Percentiles rank a stretch among this genome's conserved stretches.
These are phyloP conservation scores for Pichia sp. DNA, from an alignment of 1,139 yeast species.

Conservation along the genomic window DNA sequence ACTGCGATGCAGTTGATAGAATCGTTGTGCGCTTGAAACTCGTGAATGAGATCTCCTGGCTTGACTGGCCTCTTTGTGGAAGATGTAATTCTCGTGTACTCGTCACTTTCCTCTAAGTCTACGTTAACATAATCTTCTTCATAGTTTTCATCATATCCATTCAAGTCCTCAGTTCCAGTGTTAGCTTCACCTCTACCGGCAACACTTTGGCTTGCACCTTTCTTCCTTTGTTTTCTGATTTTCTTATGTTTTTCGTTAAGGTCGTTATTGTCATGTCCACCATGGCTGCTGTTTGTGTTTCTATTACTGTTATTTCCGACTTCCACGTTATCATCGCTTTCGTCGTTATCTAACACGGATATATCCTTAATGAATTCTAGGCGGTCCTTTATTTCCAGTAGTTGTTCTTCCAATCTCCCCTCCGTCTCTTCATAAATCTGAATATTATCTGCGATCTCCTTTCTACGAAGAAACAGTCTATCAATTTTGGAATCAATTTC, in stretches of 20 bases:
- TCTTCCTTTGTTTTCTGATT: neutral
- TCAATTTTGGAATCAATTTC: slow-evolving; percentile 55
- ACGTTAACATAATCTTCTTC: slow-evolving; percentile 9
- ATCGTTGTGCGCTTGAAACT: slow-evolving; percentile 48
- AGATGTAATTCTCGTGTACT: slow-evolving; percentile 9
- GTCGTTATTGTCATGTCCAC: slow-evolving; percentile 4
- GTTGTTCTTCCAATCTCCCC: slow-evolving; percentile 40
- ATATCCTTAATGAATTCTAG: slow-evolving; percentile 28
- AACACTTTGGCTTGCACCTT: neutral
- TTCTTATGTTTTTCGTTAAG: slow-evolving; percentile 1
- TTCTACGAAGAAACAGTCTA: slow-evolving; percentile 42
- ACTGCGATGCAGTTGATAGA: slow-evolving; percentile 51
- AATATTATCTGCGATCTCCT: slow-evolving; percentile 47
- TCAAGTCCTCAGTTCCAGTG: neutral
- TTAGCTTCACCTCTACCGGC: neutral
- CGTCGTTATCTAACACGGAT: slow-evolving; percentile 14
- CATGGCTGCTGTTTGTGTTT: slow-evolving; percentile 12
- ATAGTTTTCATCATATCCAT: slow-evolving; percentile 1
- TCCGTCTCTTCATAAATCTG: slow-evolving; percentile 56
- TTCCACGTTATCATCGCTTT: slow-evolving; percentile 9
- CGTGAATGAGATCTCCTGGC: slow-evolving; percentile 47
- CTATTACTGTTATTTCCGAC: neutral
- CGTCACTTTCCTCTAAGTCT: slow-evolving; percentile 5
- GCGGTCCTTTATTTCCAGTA: slow-evolving; percentile 36
- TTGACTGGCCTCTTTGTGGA: slow-evolving; percentile 43